These are phyloP conservation scores for Niveomyces coronatus DNA, from an alignment of 2,329 filamentous ascomycete species.

Conservation along the genomic window DNA sequence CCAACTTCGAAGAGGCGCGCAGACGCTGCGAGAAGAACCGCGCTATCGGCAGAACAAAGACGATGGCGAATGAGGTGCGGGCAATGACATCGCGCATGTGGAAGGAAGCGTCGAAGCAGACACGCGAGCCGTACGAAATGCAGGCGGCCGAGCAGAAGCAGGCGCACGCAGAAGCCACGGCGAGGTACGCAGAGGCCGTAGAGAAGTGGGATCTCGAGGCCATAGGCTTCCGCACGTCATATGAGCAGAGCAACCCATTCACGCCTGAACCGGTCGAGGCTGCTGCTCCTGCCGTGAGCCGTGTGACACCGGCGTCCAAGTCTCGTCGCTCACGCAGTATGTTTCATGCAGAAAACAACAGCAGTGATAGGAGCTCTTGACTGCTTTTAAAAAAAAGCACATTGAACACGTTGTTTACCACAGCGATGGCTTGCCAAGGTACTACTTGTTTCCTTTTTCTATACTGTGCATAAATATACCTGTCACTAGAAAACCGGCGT, in stretches of 20 bases:
- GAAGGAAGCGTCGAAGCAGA: conserved; percentile 62
- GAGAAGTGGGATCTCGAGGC: conserved; percentile 65
- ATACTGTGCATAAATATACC: neutral
- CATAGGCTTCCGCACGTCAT: conserved; percentile 39
- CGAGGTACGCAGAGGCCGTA: conserved; percentile 49
- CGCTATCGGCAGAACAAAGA: conserved; percentile 49
- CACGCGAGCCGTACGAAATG: conserved; percentile 68
- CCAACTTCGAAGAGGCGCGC: conserved; percentile 54
- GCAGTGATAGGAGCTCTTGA: conserved; percentile 17
- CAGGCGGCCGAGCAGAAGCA: conserved; percentile 62
- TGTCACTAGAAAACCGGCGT: neutral
- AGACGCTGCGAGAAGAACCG: conserved; percentile 55
- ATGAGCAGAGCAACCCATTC: conserved; percentile 42
- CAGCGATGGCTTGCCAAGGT: conserved; percentile 7
- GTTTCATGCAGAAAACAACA: conserved; percentile 27
- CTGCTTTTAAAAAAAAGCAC: conserved; percentile 11
- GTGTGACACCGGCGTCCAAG: conserved; percentile 15
- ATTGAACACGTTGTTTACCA: too few species aligned
- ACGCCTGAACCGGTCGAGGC: conserved; percentile 18
- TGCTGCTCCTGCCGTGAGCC: neutral
- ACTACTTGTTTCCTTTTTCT: conserved; percentile 8
- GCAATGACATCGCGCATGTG: conserved; percentile 83
- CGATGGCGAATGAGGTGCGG: conserved; percentile 71
- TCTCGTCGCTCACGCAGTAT: conserved; percentile 26
- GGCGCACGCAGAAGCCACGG: conserved; percentile 46